These are phyloP conservation scores for Xerocomellus chrysenteron DNA, from an alignment of 768 basidiomycete genomes.

Conservation along the genomic window DNA sequence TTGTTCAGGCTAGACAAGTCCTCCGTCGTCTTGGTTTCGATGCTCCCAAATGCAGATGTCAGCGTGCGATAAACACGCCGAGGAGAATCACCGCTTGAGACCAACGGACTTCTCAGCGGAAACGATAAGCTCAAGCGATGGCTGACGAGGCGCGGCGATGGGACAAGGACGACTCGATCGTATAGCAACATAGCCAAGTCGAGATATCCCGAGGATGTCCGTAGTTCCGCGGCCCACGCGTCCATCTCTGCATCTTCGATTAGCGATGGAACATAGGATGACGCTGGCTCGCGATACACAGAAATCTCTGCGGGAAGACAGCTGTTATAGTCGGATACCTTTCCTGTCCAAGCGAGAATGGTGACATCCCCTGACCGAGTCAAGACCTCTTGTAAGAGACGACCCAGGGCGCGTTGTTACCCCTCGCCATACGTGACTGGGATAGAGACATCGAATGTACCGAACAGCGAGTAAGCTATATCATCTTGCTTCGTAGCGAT, in stretches of 20 bases:
- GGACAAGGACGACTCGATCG: not conserved
- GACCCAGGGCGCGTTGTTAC: not conserved
- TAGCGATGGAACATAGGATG: not conserved
- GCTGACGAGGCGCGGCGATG: not conserved
- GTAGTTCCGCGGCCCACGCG: not conserved
- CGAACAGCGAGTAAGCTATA: not conserved
- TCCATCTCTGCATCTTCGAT: not conserved
- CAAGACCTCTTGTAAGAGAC: not conserved
- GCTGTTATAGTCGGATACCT: not conserved
- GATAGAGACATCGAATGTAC: not conserved
- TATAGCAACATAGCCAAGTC: not conserved
- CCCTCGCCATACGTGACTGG: not conserved
- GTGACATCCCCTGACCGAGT: not conserved
- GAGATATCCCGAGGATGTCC: not conserved
- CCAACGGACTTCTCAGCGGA: not conserved
- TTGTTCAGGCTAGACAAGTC: not conserved
- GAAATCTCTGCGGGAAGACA: not conserved
- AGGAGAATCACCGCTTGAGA: not conserved
- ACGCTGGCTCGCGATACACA: not conserved
- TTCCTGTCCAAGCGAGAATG: not conserved
- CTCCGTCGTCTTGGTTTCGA: not conserved
- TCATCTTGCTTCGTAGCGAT: not conserved
- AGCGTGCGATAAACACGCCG: not conserved
- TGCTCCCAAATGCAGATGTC: not conserved
- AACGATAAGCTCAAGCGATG: not conserved